These are phyloP conservation scores for Xanthoconium stramineum DNA, from an alignment of 768 basidiomycete species.

Conservation along the genomic window DNA sequence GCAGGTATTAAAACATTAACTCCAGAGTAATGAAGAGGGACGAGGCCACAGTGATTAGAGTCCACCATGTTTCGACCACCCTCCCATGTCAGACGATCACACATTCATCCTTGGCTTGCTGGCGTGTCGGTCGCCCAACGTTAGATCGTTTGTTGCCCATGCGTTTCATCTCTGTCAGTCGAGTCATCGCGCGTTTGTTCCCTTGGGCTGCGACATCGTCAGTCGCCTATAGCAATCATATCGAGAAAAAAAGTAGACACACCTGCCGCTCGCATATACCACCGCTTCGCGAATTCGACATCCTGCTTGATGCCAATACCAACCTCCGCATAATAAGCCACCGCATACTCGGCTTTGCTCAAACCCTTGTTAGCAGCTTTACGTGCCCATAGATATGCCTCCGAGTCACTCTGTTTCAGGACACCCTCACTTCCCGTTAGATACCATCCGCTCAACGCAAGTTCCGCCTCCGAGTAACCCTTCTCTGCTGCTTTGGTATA, in stretches of 20 bases:
- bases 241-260: conserved; percentile 26
- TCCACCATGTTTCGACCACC: conserved; percentile 2
- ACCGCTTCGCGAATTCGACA: conserved; percentile 91
- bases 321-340: conserved; percentile 96
- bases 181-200: conserved; percentile 96
- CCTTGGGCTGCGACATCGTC: conserved; percentile 70
- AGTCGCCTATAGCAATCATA: neutral
- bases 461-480: conserved; percentile 90
- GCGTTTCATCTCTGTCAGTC: conserved; percentile 93
- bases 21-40: neutral
- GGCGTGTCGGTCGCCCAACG: conserved; percentile 82
- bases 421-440: conserved; percentile 94
- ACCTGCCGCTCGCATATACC: conserved; percentile 99
- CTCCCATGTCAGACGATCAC: conserved; percentile 61
- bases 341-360: conserved; percentile 97
- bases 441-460: conserved; percentile 98
- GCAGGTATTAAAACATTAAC: conserved; percentile 14
- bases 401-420: conserved; percentile 94
- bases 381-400: conserved; percentile 98
- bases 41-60: conserved; percentile 7
- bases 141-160: conserved; percentile 76
- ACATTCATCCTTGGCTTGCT: conserved; percentile 93
- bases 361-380: conserved; percentile 95
- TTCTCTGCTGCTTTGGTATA: conserved; percentile 98
- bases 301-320: conserved; percentile 98